These are phyloP conservation scores for Daldinia childiae DNA, from an alignment of 495 filamentous ascomycete genomes.

Conservation along the genomic window DNA sequence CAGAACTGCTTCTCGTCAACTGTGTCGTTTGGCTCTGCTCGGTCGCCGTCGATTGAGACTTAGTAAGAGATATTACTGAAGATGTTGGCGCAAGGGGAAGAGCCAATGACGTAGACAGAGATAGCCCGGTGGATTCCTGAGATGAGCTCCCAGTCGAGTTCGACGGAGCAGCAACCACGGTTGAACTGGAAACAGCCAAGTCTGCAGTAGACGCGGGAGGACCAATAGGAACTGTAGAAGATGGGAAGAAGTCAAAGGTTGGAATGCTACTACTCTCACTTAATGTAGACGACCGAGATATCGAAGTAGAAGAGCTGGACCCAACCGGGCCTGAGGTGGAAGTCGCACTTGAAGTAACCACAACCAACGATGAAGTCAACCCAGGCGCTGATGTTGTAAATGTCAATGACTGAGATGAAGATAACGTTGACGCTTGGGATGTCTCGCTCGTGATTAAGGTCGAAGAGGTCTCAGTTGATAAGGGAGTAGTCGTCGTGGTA, in stretches of 20 bases:
- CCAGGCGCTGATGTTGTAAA: conserved; percentile 5
- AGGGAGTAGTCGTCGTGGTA: conserved; percentile 23
- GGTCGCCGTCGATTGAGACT: not conserved
- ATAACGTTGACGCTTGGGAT: conserved; percentile 17
- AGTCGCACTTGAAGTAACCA: conserved; percentile 14
- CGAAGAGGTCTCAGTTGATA: conserved; percentile 19
- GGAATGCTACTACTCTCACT: conserved; percentile 42
- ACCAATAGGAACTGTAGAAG: conserved; percentile 36
- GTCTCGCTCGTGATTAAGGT: conserved; percentile 9
- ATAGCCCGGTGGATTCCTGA: not conserved
- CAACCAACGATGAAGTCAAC: conserved; percentile 12
- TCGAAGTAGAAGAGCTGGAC: conserved; percentile 30
- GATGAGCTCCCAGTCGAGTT: conserved; percentile 2
- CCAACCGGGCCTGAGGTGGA: conserved; percentile 4
- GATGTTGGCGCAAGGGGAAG: conserved; percentile 22
- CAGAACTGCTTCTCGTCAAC: conserved; percentile 1
- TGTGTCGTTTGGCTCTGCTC: conserved; percentile 7
- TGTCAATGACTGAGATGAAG: conserved; percentile 26
- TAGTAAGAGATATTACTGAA: conserved; percentile 6
- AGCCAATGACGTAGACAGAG: conserved; percentile 23
- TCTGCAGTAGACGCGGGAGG: conserved; percentile 12
- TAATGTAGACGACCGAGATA: conserved; percentile 38
- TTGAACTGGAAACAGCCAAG: conserved; percentile 7
- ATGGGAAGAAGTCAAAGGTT: conserved; percentile 40
- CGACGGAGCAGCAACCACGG: not conserved